Conservation (phyloP, 139 green algal genomes). For the Chlorella sp. region DNA sequence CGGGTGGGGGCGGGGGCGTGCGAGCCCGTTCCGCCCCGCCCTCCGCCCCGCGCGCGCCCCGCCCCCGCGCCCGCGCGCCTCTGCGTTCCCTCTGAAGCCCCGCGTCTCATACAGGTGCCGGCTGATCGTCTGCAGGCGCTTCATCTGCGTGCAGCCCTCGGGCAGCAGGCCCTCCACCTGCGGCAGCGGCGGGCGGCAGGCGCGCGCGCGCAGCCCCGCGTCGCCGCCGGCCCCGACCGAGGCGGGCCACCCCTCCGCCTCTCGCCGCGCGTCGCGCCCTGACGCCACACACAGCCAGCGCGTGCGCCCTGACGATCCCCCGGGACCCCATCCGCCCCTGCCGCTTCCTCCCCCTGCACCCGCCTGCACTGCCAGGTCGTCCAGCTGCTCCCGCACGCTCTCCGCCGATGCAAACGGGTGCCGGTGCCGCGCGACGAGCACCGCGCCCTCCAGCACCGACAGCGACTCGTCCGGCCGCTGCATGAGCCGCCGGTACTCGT, state of each 20-base stretch:
- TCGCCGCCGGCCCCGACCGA: too few relatives aligned
- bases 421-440: constrained; percentile 31
- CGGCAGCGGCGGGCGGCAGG: neutral
- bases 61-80: too few relatives aligned
- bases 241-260: too few relatives aligned
- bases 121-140: constrained; percentile 31
- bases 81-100: constrained; percentile 24
- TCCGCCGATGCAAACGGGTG: constrained; percentile 13
- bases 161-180: constrained; percentile 24
- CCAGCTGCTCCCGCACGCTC: constrained; percentile 11
- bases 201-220: neutral
- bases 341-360: neutral
- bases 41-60: too few relatives aligned
- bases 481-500: constrained; percentile 34
- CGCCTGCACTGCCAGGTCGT: constrained; percentile 37
- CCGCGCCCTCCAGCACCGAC: constrained; percentile 2
- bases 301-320: too few relatives aligned
- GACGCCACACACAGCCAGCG: too few relatives aligned
- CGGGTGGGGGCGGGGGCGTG: too few relatives aligned
- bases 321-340: neutral
- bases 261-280: too few relatives aligned
- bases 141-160: constrained; percentile 8
- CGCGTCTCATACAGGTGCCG: constrained; percentile 23
- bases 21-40: too few relatives aligned
- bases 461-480: neutral